Percentiles rank a stretch among this genome's conserved stretches.
These are phyloP conservation scores for Diddensiella transvaalensis DNA, from an alignment of 805 yeast genomes.

Conservation along the genomic window DNA sequence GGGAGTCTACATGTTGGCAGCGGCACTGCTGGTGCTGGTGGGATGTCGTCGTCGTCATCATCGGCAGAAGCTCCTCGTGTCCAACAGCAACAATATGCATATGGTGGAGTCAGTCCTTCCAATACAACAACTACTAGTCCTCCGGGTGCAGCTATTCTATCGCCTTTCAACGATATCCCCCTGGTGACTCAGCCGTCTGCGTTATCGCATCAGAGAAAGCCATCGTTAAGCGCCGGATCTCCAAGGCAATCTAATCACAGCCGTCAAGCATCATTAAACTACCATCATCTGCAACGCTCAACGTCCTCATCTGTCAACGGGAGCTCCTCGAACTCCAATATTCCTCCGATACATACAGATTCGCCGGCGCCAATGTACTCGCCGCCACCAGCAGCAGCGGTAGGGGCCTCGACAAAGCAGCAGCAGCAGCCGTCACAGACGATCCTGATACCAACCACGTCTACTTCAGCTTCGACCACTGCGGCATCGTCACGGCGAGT, in stretches of 20 bases:
- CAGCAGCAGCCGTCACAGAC: neutral
- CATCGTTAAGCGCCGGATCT: slow-evolving; percentile 4
- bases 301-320: neutral
- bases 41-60: no score
- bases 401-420: no score
- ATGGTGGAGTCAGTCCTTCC: no score
- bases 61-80: no score
- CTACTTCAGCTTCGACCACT: neutral
- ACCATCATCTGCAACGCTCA: neutral
- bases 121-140: no score
- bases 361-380: neutral
- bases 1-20: no score
- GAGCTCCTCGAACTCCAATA: neutral
- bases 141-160: neutral
- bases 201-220: slow-evolving; percentile 7
- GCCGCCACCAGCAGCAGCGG: no score
- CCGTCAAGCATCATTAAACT: neutral
- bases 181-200: slow-evolving; percentile 6
- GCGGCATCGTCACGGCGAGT: neutral
- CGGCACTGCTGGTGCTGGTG: no score
- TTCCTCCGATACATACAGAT: neutral
- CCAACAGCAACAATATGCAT: no score
- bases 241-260: neutral
- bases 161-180: slow-evolving; percentile 2
- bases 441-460: neutral